phyloP scores from a whole-genome alignment of 352 stramenopile species.

The Globisporangium recalcitrans region DNA sequence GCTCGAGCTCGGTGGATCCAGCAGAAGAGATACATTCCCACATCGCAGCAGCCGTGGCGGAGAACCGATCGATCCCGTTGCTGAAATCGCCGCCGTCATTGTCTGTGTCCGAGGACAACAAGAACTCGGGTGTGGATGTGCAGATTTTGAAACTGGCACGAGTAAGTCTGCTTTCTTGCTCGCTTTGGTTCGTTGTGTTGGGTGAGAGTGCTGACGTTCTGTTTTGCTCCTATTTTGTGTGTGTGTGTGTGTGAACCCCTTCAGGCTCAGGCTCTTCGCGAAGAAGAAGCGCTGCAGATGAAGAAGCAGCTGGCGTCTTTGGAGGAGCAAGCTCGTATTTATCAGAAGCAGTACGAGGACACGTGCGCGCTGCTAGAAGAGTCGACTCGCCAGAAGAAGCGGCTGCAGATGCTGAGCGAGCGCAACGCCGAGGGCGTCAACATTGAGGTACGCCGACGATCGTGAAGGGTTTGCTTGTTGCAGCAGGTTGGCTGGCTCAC shows the following conservation, averaged over 20 bases:
- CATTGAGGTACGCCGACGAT: constrained; percentile 44
- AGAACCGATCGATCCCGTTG: constrained; percentile 41
- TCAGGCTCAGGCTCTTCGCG: constrained; percentile 23
- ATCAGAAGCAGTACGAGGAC: constrained; percentile 66
- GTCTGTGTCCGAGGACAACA: not conserved
- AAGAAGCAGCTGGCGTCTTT: constrained; percentile 42
- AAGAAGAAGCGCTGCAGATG: constrained; percentile 37
- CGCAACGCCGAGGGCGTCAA: constrained; percentile 43
- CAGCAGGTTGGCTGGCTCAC: not conserved
- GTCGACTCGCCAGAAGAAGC: constrained; percentile 51
- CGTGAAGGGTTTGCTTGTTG: too few species aligned
- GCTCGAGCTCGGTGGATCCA: constrained; percentile 19
- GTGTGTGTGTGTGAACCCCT: not conserved
- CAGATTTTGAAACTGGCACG: constrained; percentile 25
- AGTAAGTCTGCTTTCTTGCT: constrained; percentile 14
- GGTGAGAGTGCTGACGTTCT: not conserved
- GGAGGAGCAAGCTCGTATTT: constrained; percentile 34
- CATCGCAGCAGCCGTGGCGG: constrained; percentile 35
- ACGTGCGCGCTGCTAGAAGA: constrained; percentile 42
- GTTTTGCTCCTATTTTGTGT: not conserved
- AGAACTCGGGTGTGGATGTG: not conserved
- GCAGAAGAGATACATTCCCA: constrained; percentile 31
- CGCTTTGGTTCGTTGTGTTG: not conserved
- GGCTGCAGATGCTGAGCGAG: constrained; percentile 41
- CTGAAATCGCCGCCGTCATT: constrained; percentile 16